These are phyloP conservation scores for Tolypocladium amazonense DNA, from an alignment of 2,329 filamentous ascomycete genomes.

Conservation along the genomic window DNA sequence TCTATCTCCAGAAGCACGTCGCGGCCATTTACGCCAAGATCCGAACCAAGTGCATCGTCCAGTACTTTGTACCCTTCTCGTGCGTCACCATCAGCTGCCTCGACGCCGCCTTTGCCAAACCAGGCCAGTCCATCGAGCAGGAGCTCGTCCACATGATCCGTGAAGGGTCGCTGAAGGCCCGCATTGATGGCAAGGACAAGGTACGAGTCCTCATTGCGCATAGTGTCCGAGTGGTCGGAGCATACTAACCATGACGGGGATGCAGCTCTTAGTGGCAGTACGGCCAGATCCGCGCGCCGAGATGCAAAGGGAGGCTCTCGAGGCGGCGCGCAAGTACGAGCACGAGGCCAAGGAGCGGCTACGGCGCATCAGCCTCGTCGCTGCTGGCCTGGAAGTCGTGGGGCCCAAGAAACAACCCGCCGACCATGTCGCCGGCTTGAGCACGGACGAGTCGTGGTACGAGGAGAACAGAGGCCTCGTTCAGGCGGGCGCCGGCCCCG, in stretches of 20 bases:
- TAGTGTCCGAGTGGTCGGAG: not conserved
- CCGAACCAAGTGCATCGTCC: conserved; percentile 82
- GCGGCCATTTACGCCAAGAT: conserved; percentile 60
- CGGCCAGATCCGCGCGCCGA: conserved; percentile 54
- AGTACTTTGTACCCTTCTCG: conserved; percentile 87
- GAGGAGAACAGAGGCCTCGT: conserved; percentile 12
- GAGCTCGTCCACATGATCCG: conserved; percentile 76
- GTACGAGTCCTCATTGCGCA: conserved; percentile 22
- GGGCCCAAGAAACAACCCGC: conserved; percentile 11
- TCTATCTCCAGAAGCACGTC: conserved; percentile 72
- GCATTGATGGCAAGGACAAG: conserved; percentile 75
- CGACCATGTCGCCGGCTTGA: conserved; percentile 2
- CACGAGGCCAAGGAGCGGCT: conserved; percentile 66
- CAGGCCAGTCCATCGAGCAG: conserved; percentile 52
- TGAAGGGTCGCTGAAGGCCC: conserved; percentile 58
- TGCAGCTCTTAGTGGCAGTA: conserved; percentile 60
- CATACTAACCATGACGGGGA: not conserved
- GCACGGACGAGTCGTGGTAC: conserved; percentile 22
- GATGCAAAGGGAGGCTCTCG: conserved; percentile 60
- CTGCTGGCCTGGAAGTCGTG: conserved; percentile 62
- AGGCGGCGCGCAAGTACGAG: conserved; percentile 61
- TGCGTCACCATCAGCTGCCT: conserved; percentile 74
- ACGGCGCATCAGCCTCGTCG: conserved; percentile 63
- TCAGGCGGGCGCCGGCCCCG: not conserved
- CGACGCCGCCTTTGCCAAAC: conserved; percentile 61